A percentile compares a stretch with the other conserved stretches of the same genome.
phyloP scores from a whole-genome alignment of 257 asterid genomes.

The Petrea volubilis region DNA sequence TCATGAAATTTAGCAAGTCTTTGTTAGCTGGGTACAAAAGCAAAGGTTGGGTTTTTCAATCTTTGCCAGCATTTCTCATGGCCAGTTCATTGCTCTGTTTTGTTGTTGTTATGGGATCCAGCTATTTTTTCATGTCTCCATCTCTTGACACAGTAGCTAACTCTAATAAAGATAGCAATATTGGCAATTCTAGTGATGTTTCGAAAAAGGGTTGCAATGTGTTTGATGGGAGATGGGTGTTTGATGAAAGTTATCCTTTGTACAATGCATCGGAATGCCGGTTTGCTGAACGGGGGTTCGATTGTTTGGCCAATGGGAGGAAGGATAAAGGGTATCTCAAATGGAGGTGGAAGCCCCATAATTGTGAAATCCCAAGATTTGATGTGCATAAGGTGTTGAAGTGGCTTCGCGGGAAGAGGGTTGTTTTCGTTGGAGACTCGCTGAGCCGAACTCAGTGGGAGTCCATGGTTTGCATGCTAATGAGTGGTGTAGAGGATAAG shows the following conservation, averaged over 20 bases:
- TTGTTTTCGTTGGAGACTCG: slow-evolving; percentile 93
- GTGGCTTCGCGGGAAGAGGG: slow-evolving; percentile 75
- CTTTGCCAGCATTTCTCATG: slow-evolving; percentile 58
- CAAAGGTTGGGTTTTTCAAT: slow-evolving; percentile 58
- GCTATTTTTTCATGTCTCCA: slow-evolving; percentile 55
- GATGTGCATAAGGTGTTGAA: slow-evolving; percentile 56
- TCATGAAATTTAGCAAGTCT: slow-evolving; percentile 45
- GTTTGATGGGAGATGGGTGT: slow-evolving; percentile 83
- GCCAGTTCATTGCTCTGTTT: slow-evolving; percentile 62
- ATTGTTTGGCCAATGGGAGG: slow-evolving; percentile 89
- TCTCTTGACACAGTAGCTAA: slow-evolving; percentile 41
- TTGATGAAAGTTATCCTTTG: slow-evolving; percentile 71
- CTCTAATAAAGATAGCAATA: slow-evolving; percentile 20
- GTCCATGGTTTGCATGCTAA: slow-evolving; percentile 87
- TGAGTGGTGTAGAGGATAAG: slow-evolving; percentile 77
- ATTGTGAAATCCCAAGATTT: slow-evolving; percentile 68
- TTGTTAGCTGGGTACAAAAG: slow-evolving; percentile 32
- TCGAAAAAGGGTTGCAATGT: slow-evolving; percentile 56
- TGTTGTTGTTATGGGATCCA: slow-evolving; percentile 62
- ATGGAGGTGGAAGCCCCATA: slow-evolving; percentile 87
- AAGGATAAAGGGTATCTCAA: slow-evolving; percentile 66
- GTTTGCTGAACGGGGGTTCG: slow-evolving; percentile 68
- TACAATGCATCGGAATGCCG: slow-evolving; percentile 87
- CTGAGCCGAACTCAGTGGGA: slow-evolving; percentile 96
- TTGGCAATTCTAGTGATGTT: slow-evolving; percentile 18